A percentile compares a stretch with the other conserved stretches of the same genome.
phyloP scores from a whole-genome alignment of 2,329 filamentous ascomycete species.

The Alternaria longipes region DNA sequence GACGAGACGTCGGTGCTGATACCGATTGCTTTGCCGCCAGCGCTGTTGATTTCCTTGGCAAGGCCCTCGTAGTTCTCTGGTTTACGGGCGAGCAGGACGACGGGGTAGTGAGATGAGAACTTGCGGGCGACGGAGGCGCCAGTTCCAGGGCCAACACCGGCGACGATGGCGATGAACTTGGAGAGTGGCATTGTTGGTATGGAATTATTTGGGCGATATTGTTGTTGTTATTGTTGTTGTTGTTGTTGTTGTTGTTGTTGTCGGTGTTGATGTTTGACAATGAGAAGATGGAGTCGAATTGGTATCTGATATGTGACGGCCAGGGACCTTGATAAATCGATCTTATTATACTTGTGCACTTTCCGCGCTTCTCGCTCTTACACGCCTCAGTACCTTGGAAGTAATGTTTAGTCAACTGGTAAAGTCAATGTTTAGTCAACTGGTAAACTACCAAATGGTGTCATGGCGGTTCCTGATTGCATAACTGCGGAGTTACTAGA shows the following conservation, averaged over 20 bases:
- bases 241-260: background rate
- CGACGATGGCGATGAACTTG: conserved; percentile 72
- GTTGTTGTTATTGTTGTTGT: too few species aligned
- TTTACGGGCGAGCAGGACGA: conserved; percentile 77
- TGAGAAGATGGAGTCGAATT: background rate
- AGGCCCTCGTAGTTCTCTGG: conserved; percentile 72
- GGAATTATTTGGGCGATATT: background rate
- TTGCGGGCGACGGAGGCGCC: conserved; percentile 68
- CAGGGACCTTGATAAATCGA: too few species aligned
- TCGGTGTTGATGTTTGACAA: background rate
- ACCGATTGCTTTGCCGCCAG: conserved; percentile 75
- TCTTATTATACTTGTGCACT: conserved; percentile 1
- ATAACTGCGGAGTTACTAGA: conserved; percentile 32
- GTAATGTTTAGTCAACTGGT: conserved; percentile 38
- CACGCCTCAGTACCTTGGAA: background rate
- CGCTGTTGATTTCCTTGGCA: conserved; percentile 72
- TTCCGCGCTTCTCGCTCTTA: background rate
- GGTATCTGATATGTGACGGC: background rate
- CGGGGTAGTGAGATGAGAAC: conserved; percentile 72
- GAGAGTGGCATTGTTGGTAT: conserved; percentile 45
- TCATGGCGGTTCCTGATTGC: conserved; percentile 32
- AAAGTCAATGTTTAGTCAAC: conserved; percentile 39
- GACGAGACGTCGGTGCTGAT: conserved; percentile 72
- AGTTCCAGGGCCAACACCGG: conserved; percentile 78
- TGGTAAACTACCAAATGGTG: conserved; percentile 29